Conservation (phyloP, 108 stramenopile species). For the Mediolabrus comicus region DNA sequence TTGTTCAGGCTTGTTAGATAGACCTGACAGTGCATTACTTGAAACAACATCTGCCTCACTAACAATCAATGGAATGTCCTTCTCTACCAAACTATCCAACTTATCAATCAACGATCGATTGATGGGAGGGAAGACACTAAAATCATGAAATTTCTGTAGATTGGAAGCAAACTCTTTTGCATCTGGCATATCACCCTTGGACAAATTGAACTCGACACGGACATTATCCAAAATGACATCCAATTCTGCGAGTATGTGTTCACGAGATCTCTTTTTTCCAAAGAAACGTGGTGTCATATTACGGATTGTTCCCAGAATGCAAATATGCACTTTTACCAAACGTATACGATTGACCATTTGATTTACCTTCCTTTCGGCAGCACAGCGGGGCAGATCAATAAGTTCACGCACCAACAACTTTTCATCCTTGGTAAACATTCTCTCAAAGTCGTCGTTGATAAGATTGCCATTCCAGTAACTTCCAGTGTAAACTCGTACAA, state of each 20-base stretch:
- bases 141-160: slow-evolving; percentile 37
- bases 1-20: background rate
- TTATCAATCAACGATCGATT: slow-evolving; percentile 21
- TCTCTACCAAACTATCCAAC: slow-evolving; percentile 31
- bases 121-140: slow-evolving; percentile 43
- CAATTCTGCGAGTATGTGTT: slow-evolving; percentile 42
- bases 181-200: slow-evolving; percentile 67
- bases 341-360: slow-evolving; percentile 80
- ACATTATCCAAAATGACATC: slow-evolving; percentile 62
- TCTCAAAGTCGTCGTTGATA: slow-evolving; percentile 45
- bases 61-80: slow-evolving; percentile 47
- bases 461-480: slow-evolving; percentile 78
- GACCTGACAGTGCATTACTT: background rate
- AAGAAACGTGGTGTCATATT: slow-evolving; percentile 56
- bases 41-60: slow-evolving; percentile 28
- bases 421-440: slow-evolving; percentile 79
- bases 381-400: slow-evolving; percentile 46
- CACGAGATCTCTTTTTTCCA: slow-evolving; percentile 52
- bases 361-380: slow-evolving; percentile 77
- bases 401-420: slow-evolving; percentile 69
- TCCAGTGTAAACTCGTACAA: slow-evolving; percentile 74
- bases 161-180: slow-evolving; percentile 46
- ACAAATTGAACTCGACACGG: slow-evolving; percentile 47
- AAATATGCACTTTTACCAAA: slow-evolving; percentile 55
- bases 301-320: slow-evolving; percentile 43